A percentile compares a stretch with the other conserved stretches of the same genome.
Evolutionary conservation across 306 rosid species (phyloP).

Genomic region (Fragaria nilgerrensis): DNA sequence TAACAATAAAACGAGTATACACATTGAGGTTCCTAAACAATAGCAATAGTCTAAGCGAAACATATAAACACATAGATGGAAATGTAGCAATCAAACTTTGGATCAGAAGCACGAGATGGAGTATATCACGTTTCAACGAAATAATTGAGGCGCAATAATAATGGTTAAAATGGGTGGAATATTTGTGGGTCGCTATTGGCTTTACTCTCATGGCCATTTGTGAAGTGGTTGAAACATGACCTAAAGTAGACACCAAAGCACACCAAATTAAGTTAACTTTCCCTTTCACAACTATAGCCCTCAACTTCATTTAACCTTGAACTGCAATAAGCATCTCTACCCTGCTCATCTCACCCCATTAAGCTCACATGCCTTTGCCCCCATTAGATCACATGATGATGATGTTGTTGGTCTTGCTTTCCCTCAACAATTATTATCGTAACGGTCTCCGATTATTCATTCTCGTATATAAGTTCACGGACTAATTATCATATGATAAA

Average conservation of each 20-base stretch:
- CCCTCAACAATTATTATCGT: not conserved
- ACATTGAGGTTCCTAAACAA: not conserved
- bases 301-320: not conserved
- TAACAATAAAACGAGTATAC: not conserved
- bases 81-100: not conserved
- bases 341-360: not conserved
- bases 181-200: constrained; percentile 25
- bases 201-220: constrained; percentile 29
- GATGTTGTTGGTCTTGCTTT: not conserved
- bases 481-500: not conserved
- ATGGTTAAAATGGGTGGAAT: constrained; percentile 16
- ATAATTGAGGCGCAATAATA: not conserved
- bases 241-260: constrained; percentile 18
- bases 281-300: not conserved
- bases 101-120: not conserved
- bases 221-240: constrained; percentile 32
- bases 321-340: constrained; percentile 4
- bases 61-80: not conserved
- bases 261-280: constrained; percentile 17
- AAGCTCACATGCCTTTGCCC: constrained; percentile 11
- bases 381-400: not conserved
- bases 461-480: not conserved
- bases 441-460: not conserved
- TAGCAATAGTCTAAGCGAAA: not conserved
- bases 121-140: not conserved